phyloP scores from a whole-genome alignment of 129 eudicot genomes.

The Sambucus nigra region DNA sequence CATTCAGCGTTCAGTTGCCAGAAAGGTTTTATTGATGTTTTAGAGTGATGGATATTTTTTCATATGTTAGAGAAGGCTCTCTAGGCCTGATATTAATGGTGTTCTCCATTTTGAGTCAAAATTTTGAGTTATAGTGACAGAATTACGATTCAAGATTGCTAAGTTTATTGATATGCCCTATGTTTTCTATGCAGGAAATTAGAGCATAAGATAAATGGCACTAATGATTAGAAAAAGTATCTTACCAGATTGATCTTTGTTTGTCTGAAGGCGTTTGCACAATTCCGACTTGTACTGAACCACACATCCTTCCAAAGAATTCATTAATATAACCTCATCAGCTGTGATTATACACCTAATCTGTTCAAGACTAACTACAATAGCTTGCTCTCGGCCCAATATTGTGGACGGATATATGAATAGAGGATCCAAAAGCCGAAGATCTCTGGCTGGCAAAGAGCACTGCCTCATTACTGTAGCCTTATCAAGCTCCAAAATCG shows the following conservation, averaged over 20 bases:
- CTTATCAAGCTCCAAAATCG: constrained; percentile 79
- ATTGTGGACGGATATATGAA: constrained; percentile 87
- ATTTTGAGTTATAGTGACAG: too few species aligned
- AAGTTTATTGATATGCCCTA: too few species aligned
- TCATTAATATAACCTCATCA: constrained; percentile 89
- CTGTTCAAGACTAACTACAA: constrained; percentile 89
- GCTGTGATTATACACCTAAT: constrained; percentile 94
- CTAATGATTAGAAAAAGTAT: background rate
- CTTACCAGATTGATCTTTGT: constrained; percentile 70
- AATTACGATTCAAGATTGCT: too few species aligned
- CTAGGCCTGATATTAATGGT: too few species aligned
- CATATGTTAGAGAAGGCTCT: too few species aligned
- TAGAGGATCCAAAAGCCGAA: constrained; percentile 91
- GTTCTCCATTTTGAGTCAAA: too few species aligned
- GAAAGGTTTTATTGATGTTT: too few species aligned
- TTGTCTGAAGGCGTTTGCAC: constrained; percentile 74
- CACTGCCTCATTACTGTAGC: constrained; percentile 77
- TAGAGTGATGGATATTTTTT: too few species aligned
- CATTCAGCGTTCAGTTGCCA: too few species aligned
- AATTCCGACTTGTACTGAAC: constrained; percentile 65
- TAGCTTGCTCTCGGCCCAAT: constrained; percentile 92
- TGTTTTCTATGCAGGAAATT: background rate
- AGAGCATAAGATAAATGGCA: background rate
- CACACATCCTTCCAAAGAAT: constrained; percentile 83
- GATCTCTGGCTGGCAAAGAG: constrained; percentile 94